Percentiles rank a stretch among this genome's conserved stretches.
phyloP scores from a whole-genome alignment of 371 early-diverging fungal genomes.

The Batkoa obscura region DNA sequence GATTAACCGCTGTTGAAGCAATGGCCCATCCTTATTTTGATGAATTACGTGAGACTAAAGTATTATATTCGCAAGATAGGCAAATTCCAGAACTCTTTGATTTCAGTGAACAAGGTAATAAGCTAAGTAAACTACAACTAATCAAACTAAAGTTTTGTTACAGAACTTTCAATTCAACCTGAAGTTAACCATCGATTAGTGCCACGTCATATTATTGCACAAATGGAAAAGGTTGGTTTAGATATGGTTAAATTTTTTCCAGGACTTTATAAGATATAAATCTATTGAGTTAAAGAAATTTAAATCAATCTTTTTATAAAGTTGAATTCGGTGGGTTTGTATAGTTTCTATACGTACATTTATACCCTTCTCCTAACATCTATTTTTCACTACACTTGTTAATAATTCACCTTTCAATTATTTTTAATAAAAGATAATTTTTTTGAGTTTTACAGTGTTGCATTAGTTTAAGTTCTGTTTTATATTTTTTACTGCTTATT shows the following conservation, averaged over 20 bases:
- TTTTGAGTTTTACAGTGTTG: too few species aligned
- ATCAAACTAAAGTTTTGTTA: not conserved
- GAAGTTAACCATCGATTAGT: slow-evolving; percentile 6
- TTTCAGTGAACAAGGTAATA: slow-evolving; percentile 60
- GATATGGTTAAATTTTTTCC: slow-evolving; percentile 6
- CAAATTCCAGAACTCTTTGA: slow-evolving; percentile 79
- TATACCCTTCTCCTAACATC: too few species aligned
- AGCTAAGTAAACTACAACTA: not conserved
- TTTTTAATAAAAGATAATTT: too few species aligned
- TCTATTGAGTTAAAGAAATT: too few species aligned
- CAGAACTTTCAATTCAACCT: slow-evolving; percentile 3
- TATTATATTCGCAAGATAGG: slow-evolving; percentile 54
- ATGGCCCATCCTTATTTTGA: slow-evolving; percentile 95
- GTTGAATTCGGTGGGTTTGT: too few species aligned
- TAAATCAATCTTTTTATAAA: too few species aligned
- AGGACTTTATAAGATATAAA: slow-evolving; percentile 1
- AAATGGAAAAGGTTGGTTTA: slow-evolving; percentile 5
- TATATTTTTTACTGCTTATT: too few species aligned
- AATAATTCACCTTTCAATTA: too few species aligned
- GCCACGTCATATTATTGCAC: not conserved
- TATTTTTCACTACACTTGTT: too few species aligned
- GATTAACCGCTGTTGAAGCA: slow-evolving; percentile 85
- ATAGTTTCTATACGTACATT: too few species aligned
- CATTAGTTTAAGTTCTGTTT: too few species aligned
- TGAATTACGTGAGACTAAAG: slow-evolving; percentile 69